Conservation (phyloP, 2,329 filamentous ascomycete species). For the Cladosporium sp. region DNA sequence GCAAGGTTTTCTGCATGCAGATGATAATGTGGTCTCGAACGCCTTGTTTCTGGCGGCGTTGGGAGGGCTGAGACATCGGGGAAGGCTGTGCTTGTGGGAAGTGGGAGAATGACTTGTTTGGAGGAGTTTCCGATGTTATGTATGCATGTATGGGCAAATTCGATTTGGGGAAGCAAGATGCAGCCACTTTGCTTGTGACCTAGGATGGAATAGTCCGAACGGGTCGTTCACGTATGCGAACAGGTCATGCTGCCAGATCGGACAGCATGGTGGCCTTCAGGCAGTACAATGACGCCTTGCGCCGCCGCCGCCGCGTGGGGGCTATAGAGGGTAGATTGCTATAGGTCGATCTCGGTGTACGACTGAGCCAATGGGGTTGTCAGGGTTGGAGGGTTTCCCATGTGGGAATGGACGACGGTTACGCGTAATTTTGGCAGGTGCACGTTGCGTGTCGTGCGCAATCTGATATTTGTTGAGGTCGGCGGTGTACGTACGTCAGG, state of each 20-base stretch:
- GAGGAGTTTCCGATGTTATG: too few species aligned
- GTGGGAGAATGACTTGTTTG: too few species aligned
- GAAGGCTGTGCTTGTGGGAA: not conserved
- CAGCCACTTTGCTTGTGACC: too few species aligned
- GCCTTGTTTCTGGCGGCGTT: not conserved
- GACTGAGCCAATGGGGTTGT: not conserved
- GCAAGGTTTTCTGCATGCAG: not conserved
- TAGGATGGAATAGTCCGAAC: not conserved
- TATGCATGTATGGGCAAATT: too few species aligned
- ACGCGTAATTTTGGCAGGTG: not conserved
- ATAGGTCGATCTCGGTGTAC: not conserved
- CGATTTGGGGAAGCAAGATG: too few species aligned
- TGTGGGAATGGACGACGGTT: not conserved
- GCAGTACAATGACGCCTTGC: not conserved
- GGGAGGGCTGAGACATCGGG: not conserved
- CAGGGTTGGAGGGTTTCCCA: not conserved
- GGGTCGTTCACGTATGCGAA: not conserved
- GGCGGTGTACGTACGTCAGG: not conserved
- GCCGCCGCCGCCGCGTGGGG: not conserved
- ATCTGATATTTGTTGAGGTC: not conserved
- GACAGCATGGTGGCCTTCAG: not conserved
- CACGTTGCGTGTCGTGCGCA: not conserved
- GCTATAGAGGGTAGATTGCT: conserved; percentile 10
- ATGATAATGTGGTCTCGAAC: not conserved
- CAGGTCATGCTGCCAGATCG: not conserved